Percentiles rank a stretch among this genome's conserved stretches.
These are phyloP conservation scores for Phytophthora macrochlamydospora DNA, from an alignment of 352 stramenopile species.

Conservation along the genomic window DNA sequence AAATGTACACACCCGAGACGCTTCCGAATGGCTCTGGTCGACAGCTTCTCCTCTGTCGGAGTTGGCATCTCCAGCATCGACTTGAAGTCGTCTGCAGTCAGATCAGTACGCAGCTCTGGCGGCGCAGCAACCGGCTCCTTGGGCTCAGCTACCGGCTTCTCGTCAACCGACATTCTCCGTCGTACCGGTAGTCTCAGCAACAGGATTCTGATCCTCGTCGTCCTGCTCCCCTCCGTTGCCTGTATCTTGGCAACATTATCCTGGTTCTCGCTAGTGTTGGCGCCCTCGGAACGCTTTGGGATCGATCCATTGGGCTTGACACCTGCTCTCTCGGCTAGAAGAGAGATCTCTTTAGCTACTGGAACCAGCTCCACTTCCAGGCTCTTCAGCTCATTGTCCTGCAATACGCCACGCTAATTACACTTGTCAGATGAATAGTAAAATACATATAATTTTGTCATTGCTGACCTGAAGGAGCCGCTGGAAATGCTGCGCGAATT, in stretches of 20 bases:
- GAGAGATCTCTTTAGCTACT: constrained; percentile 26
- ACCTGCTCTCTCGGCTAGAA: constrained; percentile 10
- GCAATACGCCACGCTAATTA: not conserved
- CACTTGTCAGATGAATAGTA: not conserved
- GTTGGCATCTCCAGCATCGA: constrained; percentile 55
- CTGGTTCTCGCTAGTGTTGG: too few relatives aligned
- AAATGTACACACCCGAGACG: constrained; percentile 48
- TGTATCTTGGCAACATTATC: not conserved
- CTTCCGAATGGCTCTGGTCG: constrained; percentile 59
- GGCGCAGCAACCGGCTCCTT: constrained; percentile 4
- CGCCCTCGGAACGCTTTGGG: constrained; percentile 1
- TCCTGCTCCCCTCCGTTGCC: constrained; percentile 34
- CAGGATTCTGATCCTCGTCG: constrained; percentile 15
- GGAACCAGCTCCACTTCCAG: constrained; percentile 27
- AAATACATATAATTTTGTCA: not conserved
- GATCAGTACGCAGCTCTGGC: constrained; percentile 29
- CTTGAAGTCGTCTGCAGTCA: constrained; percentile 61
- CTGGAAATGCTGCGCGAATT: constrained; percentile 45
- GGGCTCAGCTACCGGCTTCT: not conserved
- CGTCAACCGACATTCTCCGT: not conserved
- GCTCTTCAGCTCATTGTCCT: constrained; percentile 26
- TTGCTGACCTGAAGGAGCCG: constrained; percentile 16
- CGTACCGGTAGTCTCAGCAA: not conserved
- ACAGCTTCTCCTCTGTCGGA: constrained; percentile 49
- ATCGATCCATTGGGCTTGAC: constrained; percentile 13